Base-by-base conservation (phyloP, 108 stramenopile genomes). In the Chaetoceros tenuissimus region DNA sequence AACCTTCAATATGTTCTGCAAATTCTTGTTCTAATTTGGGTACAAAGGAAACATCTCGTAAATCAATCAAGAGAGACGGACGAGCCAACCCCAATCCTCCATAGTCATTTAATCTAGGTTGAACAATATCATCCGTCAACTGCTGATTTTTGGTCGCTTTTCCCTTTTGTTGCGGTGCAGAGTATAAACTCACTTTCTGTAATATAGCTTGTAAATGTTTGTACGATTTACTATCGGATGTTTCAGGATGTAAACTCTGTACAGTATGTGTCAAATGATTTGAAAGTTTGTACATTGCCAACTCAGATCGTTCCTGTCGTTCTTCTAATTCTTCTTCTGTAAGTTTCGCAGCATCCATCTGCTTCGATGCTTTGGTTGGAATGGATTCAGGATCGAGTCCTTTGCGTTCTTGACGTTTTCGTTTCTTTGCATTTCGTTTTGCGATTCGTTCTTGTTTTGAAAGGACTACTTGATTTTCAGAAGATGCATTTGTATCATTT, bases 61-160 rank as follows among this genome's bases (percentile, higher is more conserved):
- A 73, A 26, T 69, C 55, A 13, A 93, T 46, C 60, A 67, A 89
- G 40, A 93, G 31, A 28, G 74, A 75, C 10, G 75, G 71, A 7
- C 87, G 59, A 8, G 83, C 91, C 51, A 93, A 57, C 0, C 91
- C 91, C 27, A 87, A 81, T 3, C 91, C 91, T 52, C 83, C 80
- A 60, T 93, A 93, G 60, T 89, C 87, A n/a, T 66, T 61, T 26
- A 20, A 25, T 24, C 83, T 80, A 24, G 91, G 91, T 67, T 93
- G 91, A 21, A 93, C 72, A 8, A 55, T 66, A 20, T 68, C 61
- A 56, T 79, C 70, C 26, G 67, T 68, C 60, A 79, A 67, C 21
- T 73, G 56, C 31, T 60, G 63, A 17, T n/a, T 28, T 51, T 55
- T 69, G 8, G 67, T 69, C 8, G 72, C 72, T 43, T 73, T 68